A percentile compares a stretch with the other conserved stretches of the same genome.
phyloP scores from a whole-genome alignment of 2,329 filamentous ascomycete genomes.

The Talaromyces rugulosus region DNA sequence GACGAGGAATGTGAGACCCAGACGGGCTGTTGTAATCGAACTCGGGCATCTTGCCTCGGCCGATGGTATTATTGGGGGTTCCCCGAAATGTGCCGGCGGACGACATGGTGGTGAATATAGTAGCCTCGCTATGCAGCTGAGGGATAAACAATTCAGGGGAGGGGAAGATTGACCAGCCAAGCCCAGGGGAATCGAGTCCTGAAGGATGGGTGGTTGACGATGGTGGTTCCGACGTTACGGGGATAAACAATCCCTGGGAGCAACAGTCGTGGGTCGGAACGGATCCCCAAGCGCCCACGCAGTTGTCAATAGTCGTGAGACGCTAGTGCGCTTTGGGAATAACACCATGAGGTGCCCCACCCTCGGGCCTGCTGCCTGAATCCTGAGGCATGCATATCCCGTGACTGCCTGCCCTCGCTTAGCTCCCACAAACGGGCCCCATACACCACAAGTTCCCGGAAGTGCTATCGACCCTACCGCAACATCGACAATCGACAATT shows the following conservation, averaged over 20 bases:
- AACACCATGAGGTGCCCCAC: slow-evolving; percentile 6
- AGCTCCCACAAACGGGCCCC: slow-evolving; percentile 32
- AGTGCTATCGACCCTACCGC: slow-evolving; percentile 33
- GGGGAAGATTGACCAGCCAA: neutral
- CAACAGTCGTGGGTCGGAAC: slow-evolving; percentile 12
- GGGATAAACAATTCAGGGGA: neutral
- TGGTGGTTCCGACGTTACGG: neutral
- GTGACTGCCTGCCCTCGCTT: slow-evolving; percentile 33
- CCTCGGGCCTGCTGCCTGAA: slow-evolving; percentile 14
- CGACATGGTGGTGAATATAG: slow-evolving; percentile 48
- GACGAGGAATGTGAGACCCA: slow-evolving; percentile 57
- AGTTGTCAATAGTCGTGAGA: neutral
- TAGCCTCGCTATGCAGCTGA: neutral
- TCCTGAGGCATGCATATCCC: slow-evolving; percentile 15
- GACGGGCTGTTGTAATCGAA: slow-evolving; percentile 48
- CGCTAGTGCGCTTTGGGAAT: neutral
- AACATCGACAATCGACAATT: slow-evolving; percentile 35
- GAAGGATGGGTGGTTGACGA: neutral
- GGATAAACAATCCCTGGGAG: slow-evolving; percentile 15
- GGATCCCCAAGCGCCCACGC: slow-evolving; percentile 5
- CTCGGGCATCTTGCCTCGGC: slow-evolving; percentile 49
- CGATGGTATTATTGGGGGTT: slow-evolving; percentile 52
- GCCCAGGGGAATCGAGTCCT: neutral
- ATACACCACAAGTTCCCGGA: slow-evolving; percentile 17
- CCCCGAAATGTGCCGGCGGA: slow-evolving; percentile 57